Evolutionary conservation across 495 filamentous ascomycete genomes (phyloP), one percentile per base, ranked within the genome.

Genomic region (Penicillium cataractarum): DNA sequence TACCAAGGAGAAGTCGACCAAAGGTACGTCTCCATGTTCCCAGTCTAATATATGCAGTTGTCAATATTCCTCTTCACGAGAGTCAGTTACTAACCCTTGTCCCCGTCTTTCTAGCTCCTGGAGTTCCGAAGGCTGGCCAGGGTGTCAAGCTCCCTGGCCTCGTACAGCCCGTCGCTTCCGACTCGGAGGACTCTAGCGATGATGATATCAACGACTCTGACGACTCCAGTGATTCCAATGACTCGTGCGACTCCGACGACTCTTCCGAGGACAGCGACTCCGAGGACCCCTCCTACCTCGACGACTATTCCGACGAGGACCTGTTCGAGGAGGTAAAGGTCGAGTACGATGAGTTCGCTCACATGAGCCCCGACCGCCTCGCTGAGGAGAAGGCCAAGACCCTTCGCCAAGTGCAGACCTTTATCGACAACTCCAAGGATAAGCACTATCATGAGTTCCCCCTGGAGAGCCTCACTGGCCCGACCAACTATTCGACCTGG

Each of bases 381-480:
- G 51, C 42, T 0, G 22, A 52, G 3, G 48, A 44, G 21, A 27
- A 32, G 2, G 58, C 52, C 24, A 58, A 44, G 13, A 60, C 57
- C 9, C 29, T 60, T 2, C 57, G 48, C 22, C 21, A 57, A 10
- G 50, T 66, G 4, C 32, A 49, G 4, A 39, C 58, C 61, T 66
- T 66, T 37, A 19, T 53, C n/a, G 46, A 56, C 44, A 57, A 26
- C 4, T 19, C 33, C 21, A 31, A 59, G 7, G 57, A 66, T 33
- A 66, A 63, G 31, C 64, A 66, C 39, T 60, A 40, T 42, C 51
- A 60, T 17, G n/a, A 39, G 4, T 21, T 66, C 19, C 9, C n/a
- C 2, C 12, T 60, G 39, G 32, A 35, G 13, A 7, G 26, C 2
- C 57, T 66, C 13, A 31, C 6, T 0, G 61, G 57, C 6, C n/a